phyloP scores from a whole-genome alignment of 2,329 filamentous ascomycete genomes.

The Amauroascus verrucosus region DNA sequence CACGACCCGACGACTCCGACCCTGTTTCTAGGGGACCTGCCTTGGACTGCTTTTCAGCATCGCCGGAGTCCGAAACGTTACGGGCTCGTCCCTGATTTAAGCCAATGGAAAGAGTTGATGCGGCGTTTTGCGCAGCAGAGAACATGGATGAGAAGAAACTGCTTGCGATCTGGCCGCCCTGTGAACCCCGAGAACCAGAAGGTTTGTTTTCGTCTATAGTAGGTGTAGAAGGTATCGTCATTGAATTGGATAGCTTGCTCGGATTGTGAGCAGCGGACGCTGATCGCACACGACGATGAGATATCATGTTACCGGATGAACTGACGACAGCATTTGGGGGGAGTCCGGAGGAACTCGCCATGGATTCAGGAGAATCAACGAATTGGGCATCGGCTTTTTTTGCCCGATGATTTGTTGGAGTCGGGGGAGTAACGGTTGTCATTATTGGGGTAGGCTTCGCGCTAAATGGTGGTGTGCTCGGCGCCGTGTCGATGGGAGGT shows the following conservation, averaged over 20 bases:
- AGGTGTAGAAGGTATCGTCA: constrained; percentile 62
- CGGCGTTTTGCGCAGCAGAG: constrained; percentile 85
- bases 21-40: constrained; percentile 23
- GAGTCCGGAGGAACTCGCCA: constrained; percentile 21
- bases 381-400: constrained; percentile 19
- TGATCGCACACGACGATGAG: constrained; percentile 56
- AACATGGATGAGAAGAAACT: constrained; percentile 93
- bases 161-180: constrained; percentile 41
- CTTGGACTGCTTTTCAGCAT: constrained; percentile 24
- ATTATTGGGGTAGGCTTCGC: constrained; percentile 14
- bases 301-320: constrained; percentile 60
- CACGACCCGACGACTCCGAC: constrained; percentile 25
- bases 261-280: constrained; percentile 50
- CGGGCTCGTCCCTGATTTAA: constrained; percentile 42
- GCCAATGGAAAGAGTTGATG: constrained; percentile 62
- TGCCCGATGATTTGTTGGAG: constrained; percentile 8
- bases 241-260: constrained; percentile 77
- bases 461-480: constrained; percentile 27
- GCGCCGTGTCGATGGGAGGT: constrained; percentile 12
- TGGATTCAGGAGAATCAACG: constrained; percentile 33
- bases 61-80: constrained; percentile 24
- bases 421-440: constrained; percentile 15
- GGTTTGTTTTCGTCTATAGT: constrained; percentile 54
- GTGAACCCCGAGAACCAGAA: constrained; percentile 44
- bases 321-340: constrained; percentile 47